These are phyloP conservation scores for Hirsutella minnesotensis DNA, from an alignment of 2,329 filamentous ascomycete species.

Conservation along the genomic window DNA sequence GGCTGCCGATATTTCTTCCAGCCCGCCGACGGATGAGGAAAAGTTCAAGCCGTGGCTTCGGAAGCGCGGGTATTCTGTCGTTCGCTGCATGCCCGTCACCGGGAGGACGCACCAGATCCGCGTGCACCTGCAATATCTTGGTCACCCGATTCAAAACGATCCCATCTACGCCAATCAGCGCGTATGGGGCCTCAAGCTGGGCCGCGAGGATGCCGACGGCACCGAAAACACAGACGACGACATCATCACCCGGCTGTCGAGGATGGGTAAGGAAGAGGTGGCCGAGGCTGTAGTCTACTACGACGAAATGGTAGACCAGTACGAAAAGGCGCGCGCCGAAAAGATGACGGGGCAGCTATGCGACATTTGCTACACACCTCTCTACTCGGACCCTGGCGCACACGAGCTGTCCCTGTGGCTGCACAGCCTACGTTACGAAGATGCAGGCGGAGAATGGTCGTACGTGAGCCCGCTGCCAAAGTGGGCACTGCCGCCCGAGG, in stretches of 20 bases:
- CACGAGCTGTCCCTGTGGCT: constrained; percentile 92
- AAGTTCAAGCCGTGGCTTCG: constrained; percentile 28
- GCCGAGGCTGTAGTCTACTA: constrained; percentile 88
- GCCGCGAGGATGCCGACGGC: constrained; percentile 52
- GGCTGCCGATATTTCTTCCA: constrained; percentile 3
- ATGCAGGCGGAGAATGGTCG: constrained; percentile 70
- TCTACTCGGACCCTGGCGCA: constrained; percentile 84
- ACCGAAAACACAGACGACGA: constrained; percentile 71
- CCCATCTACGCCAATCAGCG: constrained; percentile 93
- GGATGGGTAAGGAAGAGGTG: constrained; percentile 90
- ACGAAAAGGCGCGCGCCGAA: constrained; percentile 84
- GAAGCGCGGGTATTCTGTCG: constrained; percentile 82
- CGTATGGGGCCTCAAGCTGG: constrained; percentile 78
- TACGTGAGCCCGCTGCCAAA: constrained; percentile 74
- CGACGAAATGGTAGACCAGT: constrained; percentile 83
- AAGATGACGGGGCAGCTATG: constrained; percentile 82
- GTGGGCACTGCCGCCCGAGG: constrained; percentile 77
- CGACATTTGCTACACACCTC: constrained; percentile 67
- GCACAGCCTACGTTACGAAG: constrained; percentile 83
- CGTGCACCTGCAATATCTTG: constrained; percentile 88
- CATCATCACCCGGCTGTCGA: constrained; percentile 71
- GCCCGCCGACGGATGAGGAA: neutral
- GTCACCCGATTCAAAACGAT: constrained; percentile 92
- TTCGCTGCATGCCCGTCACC: constrained; percentile 85
- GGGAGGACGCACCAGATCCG: constrained; percentile 90